These are phyloP conservation scores for Acarospora socialis DNA, from an alignment of 2,329 filamentous ascomycete species.

Conservation along the genomic window DNA sequence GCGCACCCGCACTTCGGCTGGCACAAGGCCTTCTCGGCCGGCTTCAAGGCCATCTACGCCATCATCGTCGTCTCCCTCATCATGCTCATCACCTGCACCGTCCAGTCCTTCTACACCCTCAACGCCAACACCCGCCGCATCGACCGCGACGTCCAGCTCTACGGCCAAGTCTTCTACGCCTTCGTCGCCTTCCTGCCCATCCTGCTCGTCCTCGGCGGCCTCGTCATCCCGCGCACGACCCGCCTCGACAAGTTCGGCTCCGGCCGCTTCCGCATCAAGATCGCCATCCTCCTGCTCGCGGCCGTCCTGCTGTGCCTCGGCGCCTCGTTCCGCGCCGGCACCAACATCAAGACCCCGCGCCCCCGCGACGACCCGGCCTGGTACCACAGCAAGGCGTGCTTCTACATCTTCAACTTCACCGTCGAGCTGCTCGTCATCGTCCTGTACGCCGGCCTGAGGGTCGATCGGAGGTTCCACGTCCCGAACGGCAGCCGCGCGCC, in stretches of 20 bases:
- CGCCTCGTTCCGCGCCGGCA: conserved; percentile 53
- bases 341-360: conserved; percentile 37
- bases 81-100: conserved; percentile 50
- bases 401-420: conserved; percentile 67
- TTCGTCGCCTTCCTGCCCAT: conserved; percentile 54
- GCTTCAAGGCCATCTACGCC: conserved; percentile 45
- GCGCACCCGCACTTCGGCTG: conserved; percentile 59
- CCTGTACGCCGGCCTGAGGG: conserved; percentile 50
- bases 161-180: conserved; percentile 47
- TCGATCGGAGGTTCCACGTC: conserved; percentile 63
- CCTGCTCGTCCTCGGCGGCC: conserved; percentile 35
- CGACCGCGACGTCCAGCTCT: conserved; percentile 50
- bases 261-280: conserved; percentile 53
- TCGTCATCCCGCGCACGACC: conserved; percentile 32
- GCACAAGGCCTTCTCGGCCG: conserved; percentile 37
- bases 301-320: conserved; percentile 50
- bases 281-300: conserved; percentile 47
- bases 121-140: conserved; percentile 33
- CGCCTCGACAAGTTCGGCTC: conserved; percentile 48
- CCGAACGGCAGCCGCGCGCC: conserved; percentile 53
- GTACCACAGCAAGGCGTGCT: conserved; percentile 57
- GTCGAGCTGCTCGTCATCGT: conserved; percentile 59
- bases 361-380: conserved; percentile 44
- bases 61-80: conserved; percentile 45
- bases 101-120: conserved; percentile 55